A percentile compares a stretch with the other conserved stretches of the same genome.
phyloP scores from a whole-genome alignment of 2,329 filamentous ascomycete species.

The Clarireedia sp. region DNA sequence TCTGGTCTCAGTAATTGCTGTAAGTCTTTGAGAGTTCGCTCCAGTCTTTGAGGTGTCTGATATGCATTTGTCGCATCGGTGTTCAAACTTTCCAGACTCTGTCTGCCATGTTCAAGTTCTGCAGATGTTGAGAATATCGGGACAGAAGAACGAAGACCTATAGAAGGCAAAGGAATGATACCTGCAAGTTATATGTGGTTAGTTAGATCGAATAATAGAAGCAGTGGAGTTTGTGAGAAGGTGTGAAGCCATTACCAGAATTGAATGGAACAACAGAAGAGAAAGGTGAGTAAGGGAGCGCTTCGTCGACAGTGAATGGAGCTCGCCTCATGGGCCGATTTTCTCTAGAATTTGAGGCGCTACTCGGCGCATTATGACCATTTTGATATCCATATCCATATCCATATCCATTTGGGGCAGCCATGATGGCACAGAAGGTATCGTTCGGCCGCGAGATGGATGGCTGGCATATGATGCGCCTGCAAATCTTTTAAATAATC shows the following conservation, averaged over 20 bases:
- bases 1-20: constrained; percentile 64
- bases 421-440: not conserved
- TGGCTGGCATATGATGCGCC: not conserved
- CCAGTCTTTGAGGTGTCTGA: constrained; percentile 56
- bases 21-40: constrained; percentile 66
- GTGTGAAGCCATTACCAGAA: constrained; percentile 44
- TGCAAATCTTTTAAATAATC: not conserved
- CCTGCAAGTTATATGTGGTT: constrained; percentile 35
- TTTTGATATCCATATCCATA: not conserved
- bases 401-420: constrained; percentile 1
- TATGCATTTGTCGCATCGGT: constrained; percentile 53
- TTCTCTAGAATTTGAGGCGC: not conserved
- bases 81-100: constrained; percentile 60
- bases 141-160: constrained; percentile 45
- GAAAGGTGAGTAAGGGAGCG: constrained; percentile 74
- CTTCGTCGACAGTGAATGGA: constrained; percentile 61
- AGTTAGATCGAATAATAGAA: constrained; percentile 10
- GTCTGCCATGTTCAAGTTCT: constrained; percentile 44
- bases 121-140: constrained; percentile 44
- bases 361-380: not conserved
- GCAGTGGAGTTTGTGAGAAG: not conserved
- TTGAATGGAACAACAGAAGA: constrained; percentile 73
- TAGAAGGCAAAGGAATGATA: constrained; percentile 56
- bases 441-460: not conserved
- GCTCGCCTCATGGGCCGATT: constrained; percentile 25